phyloP scores from a whole-genome alignment of 2,329 filamentous ascomycete species.

The Zasmidium cellare region DNA sequence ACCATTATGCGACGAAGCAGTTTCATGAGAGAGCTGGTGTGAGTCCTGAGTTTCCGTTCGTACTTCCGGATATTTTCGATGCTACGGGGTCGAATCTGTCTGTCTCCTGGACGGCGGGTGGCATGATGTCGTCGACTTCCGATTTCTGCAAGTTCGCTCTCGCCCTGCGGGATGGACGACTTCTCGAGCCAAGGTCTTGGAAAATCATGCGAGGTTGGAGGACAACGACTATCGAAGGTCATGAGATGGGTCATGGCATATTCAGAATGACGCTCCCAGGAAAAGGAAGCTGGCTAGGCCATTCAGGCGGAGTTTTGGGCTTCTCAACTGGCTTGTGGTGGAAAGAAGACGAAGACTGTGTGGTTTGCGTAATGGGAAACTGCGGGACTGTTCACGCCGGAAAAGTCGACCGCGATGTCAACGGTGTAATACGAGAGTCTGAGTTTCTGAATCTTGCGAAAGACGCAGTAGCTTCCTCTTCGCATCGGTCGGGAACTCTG shows the following conservation, averaged over 20 bases:
- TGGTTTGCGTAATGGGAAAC: slow-evolving; percentile 3
- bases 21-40: not conserved
- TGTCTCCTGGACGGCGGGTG: slow-evolving; percentile 12
- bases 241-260: slow-evolving; percentile 5
- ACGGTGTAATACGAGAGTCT: not conserved
- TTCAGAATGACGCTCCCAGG: not conserved
- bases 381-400: slow-evolving; percentile 10
- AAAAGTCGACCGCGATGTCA: not conserved
- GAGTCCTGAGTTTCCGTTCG: not conserved
- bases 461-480: too few relatives aligned
- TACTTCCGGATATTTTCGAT: slow-evolving; percentile 2
- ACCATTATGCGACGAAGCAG: not conserved
- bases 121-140: slow-evolving; percentile 9
- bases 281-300: slow-evolving; percentile 10
- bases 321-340: slow-evolving; percentile 8
- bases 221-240: not conserved
- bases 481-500: too few relatives aligned
- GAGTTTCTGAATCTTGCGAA: not conserved
- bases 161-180: not conserved
- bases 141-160: slow-evolving; percentile 6
- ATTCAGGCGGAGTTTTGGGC: slow-evolving; percentile 12
- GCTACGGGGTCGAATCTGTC: slow-evolving; percentile 11
- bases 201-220: not conserved
- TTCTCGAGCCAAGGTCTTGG: not conserved
- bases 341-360: slow-evolving; percentile 4